phyloP scores from a whole-genome alignment of 495 filamentous ascomycete genomes.

The Articulospora tetracladia region DNA sequence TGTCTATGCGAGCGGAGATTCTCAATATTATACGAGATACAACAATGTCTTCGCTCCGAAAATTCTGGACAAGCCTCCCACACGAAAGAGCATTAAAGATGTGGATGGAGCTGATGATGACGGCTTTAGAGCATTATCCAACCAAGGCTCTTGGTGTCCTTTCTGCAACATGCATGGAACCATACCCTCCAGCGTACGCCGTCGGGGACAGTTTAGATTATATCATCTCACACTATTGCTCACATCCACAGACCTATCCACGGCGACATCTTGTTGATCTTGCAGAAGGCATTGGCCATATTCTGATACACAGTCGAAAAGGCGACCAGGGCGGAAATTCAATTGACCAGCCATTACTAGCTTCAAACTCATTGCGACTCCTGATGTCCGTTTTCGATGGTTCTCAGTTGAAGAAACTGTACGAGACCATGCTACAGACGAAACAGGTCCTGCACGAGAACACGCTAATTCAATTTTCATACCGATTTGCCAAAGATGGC shows the following conservation, averaged over 20 bases:
- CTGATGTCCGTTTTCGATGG: not conserved
- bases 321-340: not conserved
- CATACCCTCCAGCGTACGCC: slow-evolving; percentile 13
- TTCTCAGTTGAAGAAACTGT: slow-evolving; percentile 8
- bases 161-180: slow-evolving; percentile 1
- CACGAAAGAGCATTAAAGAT: not conserved
- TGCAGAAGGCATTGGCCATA: not conserved
- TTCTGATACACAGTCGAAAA: not conserved
- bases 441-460: slow-evolving; percentile 5
- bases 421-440: slow-evolving; percentile 4
- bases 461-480: slow-evolving; percentile 19
- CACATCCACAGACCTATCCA: not conserved
- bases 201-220: slow-evolving; percentile 17
- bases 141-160: slow-evolving; percentile 12
- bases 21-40: not conserved
- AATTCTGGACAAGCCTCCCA: not conserved
- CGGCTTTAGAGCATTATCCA: slow-evolving; percentile 4
- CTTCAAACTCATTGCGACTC: not conserved
- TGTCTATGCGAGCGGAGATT: not conserved
- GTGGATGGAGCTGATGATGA: slow-evolving; percentile 21
- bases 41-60: not conserved
- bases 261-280: not conserved
- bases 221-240: slow-evolving; percentile 9
- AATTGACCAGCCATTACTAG: not conserved
- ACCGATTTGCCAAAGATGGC: slow-evolving; percentile 8